phyloP scores from a whole-genome alignment of 352 stramenopile species.

The Phytophthora melonis region DNA sequence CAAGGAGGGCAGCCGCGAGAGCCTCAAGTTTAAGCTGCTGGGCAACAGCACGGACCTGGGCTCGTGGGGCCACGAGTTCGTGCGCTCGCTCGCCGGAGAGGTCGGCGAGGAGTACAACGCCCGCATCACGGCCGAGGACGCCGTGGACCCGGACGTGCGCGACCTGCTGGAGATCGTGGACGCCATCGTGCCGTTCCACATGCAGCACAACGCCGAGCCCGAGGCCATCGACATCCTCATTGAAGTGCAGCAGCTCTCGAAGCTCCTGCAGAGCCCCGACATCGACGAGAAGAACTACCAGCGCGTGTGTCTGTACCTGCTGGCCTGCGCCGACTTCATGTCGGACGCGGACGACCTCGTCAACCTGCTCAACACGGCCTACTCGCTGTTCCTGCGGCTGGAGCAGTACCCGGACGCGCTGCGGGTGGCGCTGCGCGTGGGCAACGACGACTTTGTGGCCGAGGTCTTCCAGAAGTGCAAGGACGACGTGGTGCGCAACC shows the following conservation, averaged over 20 bases:
- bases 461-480: slow-evolving; percentile 86
- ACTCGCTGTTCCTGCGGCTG: slow-evolving; percentile 95
- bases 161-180: slow-evolving; percentile 97
- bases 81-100: slow-evolving; percentile 97
- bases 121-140: slow-evolving; percentile 63
- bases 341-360: slow-evolving; percentile 97
- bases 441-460: slow-evolving; percentile 79
- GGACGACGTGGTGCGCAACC: slow-evolving; percentile 71
- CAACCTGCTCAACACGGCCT: slow-evolving; percentile 93
- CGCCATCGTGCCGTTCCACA: slow-evolving; percentile 99
- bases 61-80: slow-evolving; percentile 99
- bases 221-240: slow-evolving; percentile 99
- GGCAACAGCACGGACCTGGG: slow-evolving; percentile 93
- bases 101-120: slow-evolving; percentile 95
- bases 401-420: slow-evolving; percentile 96
- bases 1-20: slow-evolving; percentile 91
- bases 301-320: slow-evolving; percentile 98
- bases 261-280: slow-evolving; percentile 92
- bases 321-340: slow-evolving; percentile 98
- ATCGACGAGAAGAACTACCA: slow-evolving; percentile 99
- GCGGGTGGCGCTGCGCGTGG: slow-evolving; percentile 96
- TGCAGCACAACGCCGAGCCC: slow-evolving; percentile 99
- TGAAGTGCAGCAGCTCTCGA: slow-evolving; percentile 97
- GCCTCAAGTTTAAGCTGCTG: slow-evolving; percentile 91
- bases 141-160: slow-evolving; percentile 72